Base-by-base conservation (phyloP, 805 yeast genomes). In the Candida arabinofermentans region DNA sequence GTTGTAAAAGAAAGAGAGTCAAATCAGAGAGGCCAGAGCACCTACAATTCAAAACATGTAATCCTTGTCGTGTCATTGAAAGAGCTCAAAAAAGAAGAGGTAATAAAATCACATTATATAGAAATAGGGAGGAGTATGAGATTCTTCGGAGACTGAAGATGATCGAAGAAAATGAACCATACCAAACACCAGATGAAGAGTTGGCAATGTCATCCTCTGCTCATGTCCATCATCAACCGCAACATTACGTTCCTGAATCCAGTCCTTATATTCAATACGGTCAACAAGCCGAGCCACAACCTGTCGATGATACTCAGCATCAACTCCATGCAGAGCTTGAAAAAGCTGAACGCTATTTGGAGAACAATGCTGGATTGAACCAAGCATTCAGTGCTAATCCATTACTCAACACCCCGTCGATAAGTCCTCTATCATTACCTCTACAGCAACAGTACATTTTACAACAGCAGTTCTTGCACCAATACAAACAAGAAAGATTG, bases 21-120 rank as follows among this genome's bases (percentile, higher is more conserved):
- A 72, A 70, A 45, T 75, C 74, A 46, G 81, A 75, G 57, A 75
- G 76, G 19, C 74, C 77, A 2, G 79, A 75, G 47, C 79, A 75
- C 31, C 65, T 70, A 49, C 77, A 73, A 53, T 75, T 74, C 55
- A 75, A 75, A 47, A 75, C 81, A 4, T 75, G 81, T 59, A 77
- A 75, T 53, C 74, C 77, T 47, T 75, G 81, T 53, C 67, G 81
- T 43, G 72, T 74, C 55, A 71, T 75, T 36, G 81, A 75, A 55
- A 61, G 81, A 46, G 64, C 62, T 16, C 66, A 62, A 41, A 62
- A 62, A 44, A 59, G 62, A 31, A 53, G 57, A 42, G 51, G 61
- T 49, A 19, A 54, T 37, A 41, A 55, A 52, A 37, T 51, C 39
- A 44, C 46, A 33, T n/a, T 47, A 37, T 46, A 46, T 42, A 32